Base-by-base conservation (phyloP, 768 basidiomycete species). In the Tricholoma bakamatsutake region DNA sequence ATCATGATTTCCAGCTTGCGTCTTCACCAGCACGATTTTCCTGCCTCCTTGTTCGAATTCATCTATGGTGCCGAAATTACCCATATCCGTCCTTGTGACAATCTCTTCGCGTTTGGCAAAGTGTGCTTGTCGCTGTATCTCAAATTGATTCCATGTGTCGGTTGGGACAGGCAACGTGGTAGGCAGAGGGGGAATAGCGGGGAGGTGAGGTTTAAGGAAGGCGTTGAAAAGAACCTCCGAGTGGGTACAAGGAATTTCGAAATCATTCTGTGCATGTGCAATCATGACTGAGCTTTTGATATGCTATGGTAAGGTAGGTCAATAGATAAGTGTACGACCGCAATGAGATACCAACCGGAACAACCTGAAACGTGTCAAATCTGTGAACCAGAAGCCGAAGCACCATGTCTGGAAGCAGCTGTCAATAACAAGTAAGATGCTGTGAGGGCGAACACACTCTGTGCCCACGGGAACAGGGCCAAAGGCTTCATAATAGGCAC, bases 401-500 rank as follows among this genome's bases (percentile, higher is more conserved):
- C 64, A 75, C 27, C 74, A 74, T 0, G 70, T 67, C 70, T 69
- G 40, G 3, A n/a, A 27, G 2, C 35, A 9, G 28, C 17, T 55
- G 17, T 56, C 37, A 60, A 53, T 30, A 13, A 11, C n/a, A 18
- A 40, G 27, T 34, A 47, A 17, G 9, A 27, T 18, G 11, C 31
- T 5, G 42, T 21, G 31, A 50, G 24, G 33, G 28, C 21, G 33
- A 40, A 54, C 88, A 69, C 61, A 92, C 93, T 73, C 1, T 77
- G 73, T 9, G 80, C 78, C 43, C 72, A 76, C 11, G 93, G 88
- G 59, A 95, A 75, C 64, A 77, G 71, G 13, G 79, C 74, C 51
- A 95, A 66, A 0, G 93, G 92, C 53, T 81, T 79, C 57, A 93
- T 75, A 27, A 95, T 67, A 13, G 93, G 93, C 3, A 94, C 62